Evolutionary conservation across 1,284 basidiomycete species (phyloP).

Genomic region (Malassezia vespertilionis): DNA sequence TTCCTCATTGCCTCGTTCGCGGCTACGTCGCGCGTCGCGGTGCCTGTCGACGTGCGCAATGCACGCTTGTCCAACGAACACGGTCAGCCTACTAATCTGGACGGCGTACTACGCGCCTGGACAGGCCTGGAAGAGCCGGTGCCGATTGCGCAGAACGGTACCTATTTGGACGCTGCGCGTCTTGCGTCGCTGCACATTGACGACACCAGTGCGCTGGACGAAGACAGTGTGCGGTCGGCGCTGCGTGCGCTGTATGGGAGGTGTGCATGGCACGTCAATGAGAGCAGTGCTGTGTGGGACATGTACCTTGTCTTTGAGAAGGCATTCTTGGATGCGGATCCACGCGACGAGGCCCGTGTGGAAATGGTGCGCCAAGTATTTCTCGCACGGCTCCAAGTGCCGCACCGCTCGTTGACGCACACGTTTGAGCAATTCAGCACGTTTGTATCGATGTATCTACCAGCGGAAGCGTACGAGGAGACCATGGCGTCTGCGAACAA

Average conservation of each 20-base stretch:
- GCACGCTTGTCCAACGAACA: neutral
- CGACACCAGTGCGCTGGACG: neutral
- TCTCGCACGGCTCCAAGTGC: conserved; percentile 27
- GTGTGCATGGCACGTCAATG: conserved; percentile 16
- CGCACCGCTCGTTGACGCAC: conserved; percentile 22
- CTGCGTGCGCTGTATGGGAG: conserved; percentile 9
- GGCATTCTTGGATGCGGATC: conserved; percentile 13
- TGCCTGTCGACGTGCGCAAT: neutral
- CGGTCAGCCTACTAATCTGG: neutral
- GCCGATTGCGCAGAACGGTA: conserved; percentile 9
- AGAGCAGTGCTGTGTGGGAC: conserved; percentile 30
- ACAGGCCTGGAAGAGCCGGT: conserved; percentile 9
- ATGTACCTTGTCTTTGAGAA: conserved; percentile 29
- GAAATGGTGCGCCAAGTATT: conserved; percentile 28
- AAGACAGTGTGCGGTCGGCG: neutral
- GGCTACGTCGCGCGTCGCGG: neutral
- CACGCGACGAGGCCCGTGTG: conserved; percentile 6
- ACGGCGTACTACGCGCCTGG: neutral
- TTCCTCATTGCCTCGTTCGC: conserved; percentile 2
- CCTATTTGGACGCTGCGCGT: conserved; percentile 9
- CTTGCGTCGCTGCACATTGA: conserved; percentile 15
- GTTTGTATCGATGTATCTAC: conserved; percentile 29
- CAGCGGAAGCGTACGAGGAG: conserved; percentile 30
- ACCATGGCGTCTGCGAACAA: conserved; percentile 30
- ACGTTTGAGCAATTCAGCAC: conserved; percentile 32